These are phyloP conservation scores for Fusarium mexicanum DNA, from an alignment of 2,329 filamentous ascomycete genomes.

Conservation along the genomic window DNA sequence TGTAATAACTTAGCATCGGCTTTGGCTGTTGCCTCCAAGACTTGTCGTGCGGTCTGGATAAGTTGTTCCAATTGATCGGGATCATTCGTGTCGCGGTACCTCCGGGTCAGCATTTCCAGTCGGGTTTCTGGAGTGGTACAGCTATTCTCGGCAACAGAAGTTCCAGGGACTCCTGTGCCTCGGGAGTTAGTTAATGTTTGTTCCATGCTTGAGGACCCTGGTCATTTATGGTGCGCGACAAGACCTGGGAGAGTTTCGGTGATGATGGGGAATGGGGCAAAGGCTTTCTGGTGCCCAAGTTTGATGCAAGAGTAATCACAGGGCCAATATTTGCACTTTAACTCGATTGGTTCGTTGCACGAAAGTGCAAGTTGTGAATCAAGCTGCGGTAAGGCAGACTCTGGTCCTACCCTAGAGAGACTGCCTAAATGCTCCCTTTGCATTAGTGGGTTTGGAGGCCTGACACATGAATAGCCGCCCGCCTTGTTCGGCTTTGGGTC, in stretches of 20 bases:
- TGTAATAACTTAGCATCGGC: neutral
- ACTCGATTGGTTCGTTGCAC: fast-evolving
- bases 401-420: neutral
- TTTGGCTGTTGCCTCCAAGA: fast-evolving
- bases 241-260: neutral
- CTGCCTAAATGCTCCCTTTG: neutral
- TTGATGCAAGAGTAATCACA: neutral
- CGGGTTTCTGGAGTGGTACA: fast-evolving
- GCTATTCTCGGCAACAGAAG: no score
- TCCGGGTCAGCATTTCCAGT: fast-evolving
- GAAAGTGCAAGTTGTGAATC: neutral
- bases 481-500: neutral
- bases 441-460: neutral
- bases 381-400: neutral
- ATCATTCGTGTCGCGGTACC: neutral
- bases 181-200: fast-evolving
- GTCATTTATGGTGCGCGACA: no score
- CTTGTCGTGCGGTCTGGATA: neutral
- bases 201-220: neutral
- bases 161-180: fast-evolving
- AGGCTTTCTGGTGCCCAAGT: neutral
- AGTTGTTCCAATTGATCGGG: neutral
- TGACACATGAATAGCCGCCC: neutral
- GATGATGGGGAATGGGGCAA: no score
- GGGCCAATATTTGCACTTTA: neutral